Percentiles rank a stretch among this genome's conserved stretches.
Evolutionary conservation across 106 monocot genomes (phyloP).

Genomic region (Gastrodia elata): DNA sequence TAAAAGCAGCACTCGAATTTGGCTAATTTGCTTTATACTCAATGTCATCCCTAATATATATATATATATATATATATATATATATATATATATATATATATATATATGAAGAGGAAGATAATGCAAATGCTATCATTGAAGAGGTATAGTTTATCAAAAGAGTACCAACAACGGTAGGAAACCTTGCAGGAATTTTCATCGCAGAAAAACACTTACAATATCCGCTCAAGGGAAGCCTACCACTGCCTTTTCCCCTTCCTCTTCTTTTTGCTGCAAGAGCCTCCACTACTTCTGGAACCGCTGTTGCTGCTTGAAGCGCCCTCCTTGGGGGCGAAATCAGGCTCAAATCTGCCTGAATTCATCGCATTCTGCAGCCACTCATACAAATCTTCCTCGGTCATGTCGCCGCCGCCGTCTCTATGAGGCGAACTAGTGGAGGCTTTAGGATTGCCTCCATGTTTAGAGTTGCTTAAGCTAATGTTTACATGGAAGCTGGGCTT

Average conservation of each 20-base stretch:
- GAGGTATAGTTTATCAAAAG: background rate
- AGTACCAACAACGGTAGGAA: background rate
- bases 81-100: no score
- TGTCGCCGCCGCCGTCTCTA: conserved; percentile 33
- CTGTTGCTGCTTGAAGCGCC: conserved; percentile 20
- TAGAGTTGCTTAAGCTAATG: conserved; percentile 43
- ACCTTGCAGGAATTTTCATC: background rate
- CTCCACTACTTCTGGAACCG: conserved; percentile 13
- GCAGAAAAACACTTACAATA: background rate
- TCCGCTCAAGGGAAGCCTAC: conserved; percentile 11
- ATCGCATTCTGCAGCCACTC: conserved; percentile 82
- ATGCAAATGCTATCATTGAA: no score
- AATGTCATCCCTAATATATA: no score
- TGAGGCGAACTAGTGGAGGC: conserved; percentile 32
- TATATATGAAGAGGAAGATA: no score
- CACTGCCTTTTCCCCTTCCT: conserved; percentile 68
- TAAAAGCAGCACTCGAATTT: no score
- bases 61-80: no score
- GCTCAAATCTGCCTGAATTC: conserved; percentile 53
- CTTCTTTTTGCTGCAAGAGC: conserved; percentile 62
- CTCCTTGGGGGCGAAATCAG: conserved; percentile 12
- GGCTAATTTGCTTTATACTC: no score
- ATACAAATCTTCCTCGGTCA: conserved; percentile 72
- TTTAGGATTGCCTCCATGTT: conserved; percentile 20
- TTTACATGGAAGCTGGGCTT: conserved; percentile 94